These are phyloP conservation scores for Coemansia sp. DNA, from an alignment of 192 early-diverging fungal genomes.

Conservation along the genomic window DNA sequence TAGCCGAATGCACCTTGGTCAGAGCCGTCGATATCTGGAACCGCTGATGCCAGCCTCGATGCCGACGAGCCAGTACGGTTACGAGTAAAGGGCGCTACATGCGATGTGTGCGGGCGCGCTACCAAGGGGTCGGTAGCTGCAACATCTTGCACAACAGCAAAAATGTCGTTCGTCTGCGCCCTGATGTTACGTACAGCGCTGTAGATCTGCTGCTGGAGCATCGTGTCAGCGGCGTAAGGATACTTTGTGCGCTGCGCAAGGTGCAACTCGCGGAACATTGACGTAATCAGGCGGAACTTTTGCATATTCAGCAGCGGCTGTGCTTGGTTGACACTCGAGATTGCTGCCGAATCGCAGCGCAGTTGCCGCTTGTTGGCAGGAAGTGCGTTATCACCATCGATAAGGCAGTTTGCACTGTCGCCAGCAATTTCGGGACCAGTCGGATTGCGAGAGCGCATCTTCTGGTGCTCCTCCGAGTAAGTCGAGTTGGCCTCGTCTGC, in stretches of 20 bases:
- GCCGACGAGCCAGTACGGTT: constrained; percentile 43
- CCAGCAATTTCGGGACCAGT: constrained; percentile 12
- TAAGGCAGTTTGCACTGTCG: not conserved
- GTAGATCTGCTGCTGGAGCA: constrained; percentile 58
- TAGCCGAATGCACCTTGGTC: constrained; percentile 44
- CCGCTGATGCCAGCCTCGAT: constrained; percentile 22
- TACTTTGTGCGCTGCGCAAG: constrained; percentile 57
- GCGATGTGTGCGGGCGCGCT: constrained; percentile 28
- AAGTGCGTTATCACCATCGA: not conserved
- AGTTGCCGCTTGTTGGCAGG: constrained; percentile 7
- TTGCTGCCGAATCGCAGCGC: constrained; percentile 42
- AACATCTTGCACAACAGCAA: constrained; percentile 43
- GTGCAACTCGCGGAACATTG: constrained; percentile 58
- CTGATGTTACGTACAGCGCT: constrained; percentile 55
- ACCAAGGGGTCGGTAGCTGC: constrained; percentile 28
- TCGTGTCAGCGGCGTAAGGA: constrained; percentile 50
- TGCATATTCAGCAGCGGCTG: constrained; percentile 59
- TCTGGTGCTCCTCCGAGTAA: constrained; percentile 57
- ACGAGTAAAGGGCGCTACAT: constrained; percentile 31
- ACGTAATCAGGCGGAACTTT: constrained; percentile 57
- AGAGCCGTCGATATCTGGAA: not conserved
- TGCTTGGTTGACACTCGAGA: constrained; percentile 47
- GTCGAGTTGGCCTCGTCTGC: constrained; percentile 59
- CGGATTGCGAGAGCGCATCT: constrained; percentile 49
- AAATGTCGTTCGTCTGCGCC: constrained; percentile 56